Evolutionary conservation across 1,284 basidiomycete species (phyloP), one percentile per base, ranked within the genome.

Genomic region (Moesziomyces antarcticus): DNA sequence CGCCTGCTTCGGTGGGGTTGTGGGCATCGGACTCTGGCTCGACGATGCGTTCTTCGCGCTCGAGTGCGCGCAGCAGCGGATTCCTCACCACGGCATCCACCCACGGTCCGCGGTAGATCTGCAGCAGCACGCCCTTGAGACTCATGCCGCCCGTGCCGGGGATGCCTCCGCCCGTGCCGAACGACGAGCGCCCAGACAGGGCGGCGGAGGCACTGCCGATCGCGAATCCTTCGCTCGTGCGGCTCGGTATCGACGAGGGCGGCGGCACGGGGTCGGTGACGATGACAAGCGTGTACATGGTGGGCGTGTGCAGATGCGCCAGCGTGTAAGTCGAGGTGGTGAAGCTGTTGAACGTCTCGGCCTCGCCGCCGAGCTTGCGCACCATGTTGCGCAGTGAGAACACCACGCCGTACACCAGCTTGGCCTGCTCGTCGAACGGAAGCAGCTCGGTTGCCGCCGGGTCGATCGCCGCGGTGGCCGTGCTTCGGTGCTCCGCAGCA

Each of bases 361-460:
- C 48, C 65, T 73, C 65, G 50, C 77, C 80, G 13, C 78, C 78
- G 9, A 99, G 85, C 85, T 97, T 98, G 86, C 91, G 95, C 81
- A 95, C 88, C 93, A 99, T 95, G 84, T 94, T 96, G 56, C 94
- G 87, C 73, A 99, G 84, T 8, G 93, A 96, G 56, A 97, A 87
- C 20, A 99, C 88, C 46, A 99, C 92, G 64, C 97, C 97, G 82
- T 98, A 99, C 0, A 99, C 94, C 56, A 99, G 88, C 85, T 99
- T 99, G 2, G 92, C 91, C 85, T 99, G 95, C 85, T 99, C 96
- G 82, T 99, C 95, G 75, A 99, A 97, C 5, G 95, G 88, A 2
- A 84, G 72, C 45, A 66, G 47, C 5, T 67, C 67, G 10, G 62
- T 50, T 20, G 63, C 51, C 20, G 55, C 40, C 20, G 49, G 30